phyloP scores from a whole-genome alignment of 2,329 filamentous ascomycete genomes.

The Dactylonectria macrodidyma region DNA sequence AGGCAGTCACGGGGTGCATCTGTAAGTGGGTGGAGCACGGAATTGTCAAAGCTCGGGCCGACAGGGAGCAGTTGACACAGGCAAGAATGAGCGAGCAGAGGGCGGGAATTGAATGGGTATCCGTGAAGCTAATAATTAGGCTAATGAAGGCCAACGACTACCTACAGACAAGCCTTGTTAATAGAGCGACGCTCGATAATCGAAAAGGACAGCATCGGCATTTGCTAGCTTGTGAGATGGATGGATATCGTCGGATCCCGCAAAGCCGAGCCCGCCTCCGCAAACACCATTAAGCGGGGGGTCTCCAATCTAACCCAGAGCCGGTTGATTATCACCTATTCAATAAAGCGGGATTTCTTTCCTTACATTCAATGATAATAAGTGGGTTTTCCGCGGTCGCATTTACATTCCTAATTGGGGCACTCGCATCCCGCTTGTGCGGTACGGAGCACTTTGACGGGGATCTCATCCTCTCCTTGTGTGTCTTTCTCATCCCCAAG shows the following conservation, averaged over 20 bases:
- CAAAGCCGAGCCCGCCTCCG: slow-evolving; percentile 12
- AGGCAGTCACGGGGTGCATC: slow-evolving; percentile 7
- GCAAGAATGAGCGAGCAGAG: neutral
- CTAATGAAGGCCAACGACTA: too few species aligned
- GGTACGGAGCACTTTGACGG: too few species aligned
- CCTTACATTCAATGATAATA: neutral
- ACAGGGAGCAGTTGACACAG: neutral
- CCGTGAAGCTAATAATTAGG: neutral
- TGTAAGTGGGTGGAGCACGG: slow-evolving; percentile 5
- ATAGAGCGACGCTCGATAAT: neutral
- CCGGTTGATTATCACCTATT: too few species aligned
- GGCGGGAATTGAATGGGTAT: neutral
- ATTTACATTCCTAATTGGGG: too few species aligned
- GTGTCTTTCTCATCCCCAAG: neutral
- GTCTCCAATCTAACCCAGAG: too few species aligned
- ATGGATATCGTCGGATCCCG: slow-evolving; percentile 9
- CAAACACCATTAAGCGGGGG: neutral
- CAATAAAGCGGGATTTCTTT: slow-evolving; percentile 1
- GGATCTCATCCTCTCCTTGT: neutral
- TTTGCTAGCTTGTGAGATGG: neutral
- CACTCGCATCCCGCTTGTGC: too few species aligned
- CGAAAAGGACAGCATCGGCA: neutral
- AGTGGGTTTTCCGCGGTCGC: too few species aligned
- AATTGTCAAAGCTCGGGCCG: slow-evolving; percentile 3
- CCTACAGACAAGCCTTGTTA: too few species aligned